Base-by-base conservation (phyloP, 2,329 filamentous ascomycete genomes). In the Fusarium ramigenum region DNA sequence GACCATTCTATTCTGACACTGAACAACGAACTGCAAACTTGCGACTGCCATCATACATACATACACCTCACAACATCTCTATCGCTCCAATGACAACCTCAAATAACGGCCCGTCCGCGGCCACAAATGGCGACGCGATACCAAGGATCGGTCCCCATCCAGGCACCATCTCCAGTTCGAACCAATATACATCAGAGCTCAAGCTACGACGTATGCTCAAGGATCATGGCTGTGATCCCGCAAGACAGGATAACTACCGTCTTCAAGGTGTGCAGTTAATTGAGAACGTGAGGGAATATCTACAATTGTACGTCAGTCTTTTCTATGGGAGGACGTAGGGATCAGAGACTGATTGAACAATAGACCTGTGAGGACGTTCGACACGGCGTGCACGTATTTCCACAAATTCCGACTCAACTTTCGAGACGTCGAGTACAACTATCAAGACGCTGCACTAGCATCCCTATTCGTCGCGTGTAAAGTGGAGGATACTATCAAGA, bases 401-500 rank as follows among this genome's bases (percentile, higher is more conserved):
- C 96, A 98, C 85, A 95, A 95, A 76, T 98, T 98, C 81, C 92
- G 96, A 37, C 88, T 98, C 59, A 90, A 92, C 50, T 95, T 97
- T 78, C 89, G 91, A n/a, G 94, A 95, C 75, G 90, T 87, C 73
- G 95, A 97, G 78, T 97, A 97, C 82, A 93, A 93, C 80, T 95
- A 91, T 73, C 83, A 94, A 81, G 96, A 98, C 80, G 95, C 94
- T 4, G 94, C 96, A 0, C 90, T 96, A 11, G 94, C 96, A 2
- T 93, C 94, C 30, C 85, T 99, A 14, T 96, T 98, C 79, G 93
- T 95, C 6, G 95, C 95, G 5, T 98, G 96, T 86, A 99, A 99
- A 84, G 95, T 97, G 50, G 96, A 99, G 82, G 96, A 99, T 82
- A 99, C 96, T 1, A 89, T 98, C 75, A 99, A 99, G 84, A 98